These are phyloP conservation scores for Podospora comata DNA, from an alignment of 495 filamentous ascomycete genomes.

Conservation along the genomic window DNA sequence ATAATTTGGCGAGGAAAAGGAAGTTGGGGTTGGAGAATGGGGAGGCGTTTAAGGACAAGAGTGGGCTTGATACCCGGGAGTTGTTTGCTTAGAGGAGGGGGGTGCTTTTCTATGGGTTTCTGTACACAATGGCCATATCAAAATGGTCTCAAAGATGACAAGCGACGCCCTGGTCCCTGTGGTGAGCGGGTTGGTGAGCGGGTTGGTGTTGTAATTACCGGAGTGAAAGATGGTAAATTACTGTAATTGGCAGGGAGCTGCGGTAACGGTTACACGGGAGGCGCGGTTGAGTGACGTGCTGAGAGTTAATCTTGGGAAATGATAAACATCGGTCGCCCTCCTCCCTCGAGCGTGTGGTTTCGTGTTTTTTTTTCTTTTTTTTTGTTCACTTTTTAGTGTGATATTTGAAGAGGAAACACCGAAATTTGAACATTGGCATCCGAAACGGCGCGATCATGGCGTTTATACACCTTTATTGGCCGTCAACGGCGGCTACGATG, in stretches of 20 bases:
- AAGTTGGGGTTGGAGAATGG: conserved; percentile 69
- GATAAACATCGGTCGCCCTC: not conserved
- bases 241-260: not conserved
- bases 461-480: not conserved
- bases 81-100: conserved; percentile 66
- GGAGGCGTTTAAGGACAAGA: conserved; percentile 56
- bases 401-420: not conserved
- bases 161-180: not conserved
- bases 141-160: not conserved
- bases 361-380: not conserved
- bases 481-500: not conserved
- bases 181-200: too few relatives aligned
- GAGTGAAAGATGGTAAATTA: not conserved
- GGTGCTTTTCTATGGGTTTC: not conserved
- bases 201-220: not conserved
- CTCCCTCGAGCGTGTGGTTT: not conserved
- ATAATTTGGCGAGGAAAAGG: conserved; percentile 68
- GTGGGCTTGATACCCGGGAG: conserved; percentile 73
- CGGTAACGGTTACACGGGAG: too few relatives aligned
- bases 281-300: too few relatives aligned
- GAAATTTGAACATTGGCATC: not conserved
- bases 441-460: not conserved
- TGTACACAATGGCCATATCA: not conserved
- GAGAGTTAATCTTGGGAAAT: not conserved
- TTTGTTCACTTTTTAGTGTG: not conserved